Conservation (phyloP, 2,329 filamentous ascomycete genomes). For the Botrytis aclada region DNA sequence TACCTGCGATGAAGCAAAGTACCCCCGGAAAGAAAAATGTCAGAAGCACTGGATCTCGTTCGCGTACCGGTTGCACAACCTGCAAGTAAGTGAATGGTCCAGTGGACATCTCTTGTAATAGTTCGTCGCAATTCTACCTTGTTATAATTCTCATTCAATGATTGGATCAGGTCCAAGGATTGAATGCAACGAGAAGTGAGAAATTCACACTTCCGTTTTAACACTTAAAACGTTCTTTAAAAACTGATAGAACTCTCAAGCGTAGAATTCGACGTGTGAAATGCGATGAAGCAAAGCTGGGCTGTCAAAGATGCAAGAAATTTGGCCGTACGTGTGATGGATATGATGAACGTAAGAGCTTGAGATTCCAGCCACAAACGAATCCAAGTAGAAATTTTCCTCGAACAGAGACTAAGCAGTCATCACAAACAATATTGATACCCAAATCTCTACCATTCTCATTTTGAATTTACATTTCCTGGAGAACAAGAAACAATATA, state of each 20-base stretch:
- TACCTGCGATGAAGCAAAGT: neutral
- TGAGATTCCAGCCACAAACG: neutral
- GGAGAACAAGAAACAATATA: slow-evolving; percentile 8
- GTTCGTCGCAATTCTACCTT: neutral
- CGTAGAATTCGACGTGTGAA: neutral
- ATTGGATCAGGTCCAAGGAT: neutral
- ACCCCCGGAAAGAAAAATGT: neutral
- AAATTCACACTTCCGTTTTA: neutral
- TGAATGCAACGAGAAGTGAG: neutral
- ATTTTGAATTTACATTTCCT: slow-evolving; percentile 16
- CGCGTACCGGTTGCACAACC: neutral
- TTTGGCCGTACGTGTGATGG: neutral
- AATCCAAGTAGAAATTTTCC: neutral
- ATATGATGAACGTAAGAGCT: neutral
- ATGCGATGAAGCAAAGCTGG: neutral
- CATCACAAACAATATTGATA: slow-evolving; percentile 25
- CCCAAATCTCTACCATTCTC: slow-evolving; percentile 16
- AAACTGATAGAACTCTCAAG: neutral
- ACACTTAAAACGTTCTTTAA: neutral
- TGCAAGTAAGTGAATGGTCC: neutral
- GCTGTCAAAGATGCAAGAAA: neutral
- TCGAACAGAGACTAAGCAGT: neutral
- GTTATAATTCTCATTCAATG: neutral
- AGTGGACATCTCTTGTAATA: neutral
- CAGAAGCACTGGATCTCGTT: neutral